phyloP scores from a whole-genome alignment of 768 basidiomycete genomes.

The Pulveroboletus sp. region DNA sequence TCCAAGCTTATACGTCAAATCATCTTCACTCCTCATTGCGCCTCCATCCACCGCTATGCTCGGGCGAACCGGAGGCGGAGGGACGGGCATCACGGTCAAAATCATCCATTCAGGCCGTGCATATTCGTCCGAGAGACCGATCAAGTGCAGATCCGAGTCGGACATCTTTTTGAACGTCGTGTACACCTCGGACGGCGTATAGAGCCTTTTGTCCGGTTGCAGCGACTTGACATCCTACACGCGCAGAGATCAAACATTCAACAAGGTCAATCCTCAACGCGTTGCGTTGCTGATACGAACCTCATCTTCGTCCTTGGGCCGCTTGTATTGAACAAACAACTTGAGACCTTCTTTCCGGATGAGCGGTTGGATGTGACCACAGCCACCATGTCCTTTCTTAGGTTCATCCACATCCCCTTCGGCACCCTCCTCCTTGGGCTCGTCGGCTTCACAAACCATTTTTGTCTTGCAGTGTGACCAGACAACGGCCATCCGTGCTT shows the following conservation, averaged over 20 bases:
- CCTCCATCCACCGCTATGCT: conserved; percentile 98
- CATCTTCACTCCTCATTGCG: conserved; percentile 95
- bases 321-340: conserved; percentile 92
- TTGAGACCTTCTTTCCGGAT: conserved; percentile 95
- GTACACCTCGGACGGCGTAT: conserved; percentile 87
- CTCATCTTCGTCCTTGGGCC: conserved; percentile 92
- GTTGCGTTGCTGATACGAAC: conserved; percentile 43
- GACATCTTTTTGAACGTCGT: conserved; percentile 95
- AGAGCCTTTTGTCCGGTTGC: conserved; percentile 77
- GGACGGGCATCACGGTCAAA: conserved; percentile 93
- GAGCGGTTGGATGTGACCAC: conserved; percentile 86
- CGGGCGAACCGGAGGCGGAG: conserved; percentile 95
- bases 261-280: conserved; percentile 1
- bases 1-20: conserved; percentile 95
- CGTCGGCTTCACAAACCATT: conserved; percentile 85
- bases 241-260: conserved; percentile 7
- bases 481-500: conserved; percentile 80
- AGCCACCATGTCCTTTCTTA: conserved; percentile 94
- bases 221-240: conserved; percentile 71
- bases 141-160: conserved; percentile 77
- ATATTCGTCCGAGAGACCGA: conserved; percentile 93
- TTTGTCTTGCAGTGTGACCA: conserved; percentile 87
- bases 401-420: conserved; percentile 60
- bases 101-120: conserved; percentile 99
- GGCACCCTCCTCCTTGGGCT: conserved; percentile 80